Percentiles rank a stretch among this genome's conserved stretches.
Conservation (phyloP, 805 yeast genomes). For the Cephaloascus albidus region DNA sequence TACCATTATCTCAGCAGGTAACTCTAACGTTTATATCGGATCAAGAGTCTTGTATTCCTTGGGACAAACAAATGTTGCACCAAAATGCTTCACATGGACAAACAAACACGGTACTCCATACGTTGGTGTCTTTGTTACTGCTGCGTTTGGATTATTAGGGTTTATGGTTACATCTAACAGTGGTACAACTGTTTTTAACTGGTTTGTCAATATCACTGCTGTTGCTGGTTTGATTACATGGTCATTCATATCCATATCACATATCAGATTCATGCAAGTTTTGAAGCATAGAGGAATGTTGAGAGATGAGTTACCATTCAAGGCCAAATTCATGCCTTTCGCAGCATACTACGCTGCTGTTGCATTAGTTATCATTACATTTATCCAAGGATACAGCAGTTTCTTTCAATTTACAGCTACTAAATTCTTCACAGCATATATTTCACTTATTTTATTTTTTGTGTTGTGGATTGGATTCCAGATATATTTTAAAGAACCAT, state of each 20-base stretch:
- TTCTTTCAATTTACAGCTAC: constrained; percentile 48
- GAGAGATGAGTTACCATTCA: constrained; percentile 64
- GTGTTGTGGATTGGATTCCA: constrained; percentile 49
- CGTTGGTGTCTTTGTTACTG: constrained; percentile 44
- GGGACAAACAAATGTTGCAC: constrained; percentile 52
- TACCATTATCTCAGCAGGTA: constrained; percentile 72
- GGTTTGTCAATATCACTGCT: constrained; percentile 71
- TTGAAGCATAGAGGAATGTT: constrained; percentile 54
- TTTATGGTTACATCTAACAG: constrained; percentile 45
- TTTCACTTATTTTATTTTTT: constrained; percentile 55
- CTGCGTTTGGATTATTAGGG: constrained; percentile 56
- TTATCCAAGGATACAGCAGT: constrained; percentile 65
- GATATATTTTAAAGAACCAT: constrained; percentile 35
- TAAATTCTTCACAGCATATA: constrained; percentile 60
- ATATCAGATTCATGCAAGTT: constrained; percentile 61
- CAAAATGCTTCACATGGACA: constrained; percentile 37
- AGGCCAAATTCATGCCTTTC: constrained; percentile 63
- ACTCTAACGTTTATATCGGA: constrained; percentile 65
- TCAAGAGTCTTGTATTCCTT: constrained; percentile 61
- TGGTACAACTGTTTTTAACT: constrained; percentile 53
- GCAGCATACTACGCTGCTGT: constrained; percentile 55
- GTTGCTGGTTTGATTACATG: constrained; percentile 70
- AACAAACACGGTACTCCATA: constrained; percentile 56
- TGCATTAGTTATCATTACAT: constrained; percentile 43
- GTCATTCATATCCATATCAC: constrained; percentile 57